Conservation (phyloP, 441 rosid genomes). For the Melianthus villosus region DNA sequence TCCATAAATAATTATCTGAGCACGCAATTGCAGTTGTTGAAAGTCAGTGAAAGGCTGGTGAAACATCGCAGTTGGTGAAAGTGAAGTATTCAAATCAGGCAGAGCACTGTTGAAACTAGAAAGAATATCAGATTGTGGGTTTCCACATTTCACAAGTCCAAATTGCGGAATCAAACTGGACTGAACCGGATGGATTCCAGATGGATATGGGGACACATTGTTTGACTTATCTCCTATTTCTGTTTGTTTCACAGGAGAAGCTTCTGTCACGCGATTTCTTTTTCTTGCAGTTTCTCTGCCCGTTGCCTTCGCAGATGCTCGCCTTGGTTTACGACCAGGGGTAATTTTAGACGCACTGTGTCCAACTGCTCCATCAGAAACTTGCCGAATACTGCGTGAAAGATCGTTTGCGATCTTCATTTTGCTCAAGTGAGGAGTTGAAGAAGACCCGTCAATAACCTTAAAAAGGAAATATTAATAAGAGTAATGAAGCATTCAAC, state of each 20-base stretch:
- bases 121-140: too few species aligned
- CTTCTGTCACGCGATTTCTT: slow-evolving; percentile 31
- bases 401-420: slow-evolving; percentile 19
- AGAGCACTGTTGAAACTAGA: too few species aligned
- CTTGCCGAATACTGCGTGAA: slow-evolving; percentile 26
- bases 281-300: slow-evolving; percentile 49
- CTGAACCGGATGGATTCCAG: slow-evolving; percentile 37
- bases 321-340: slow-evolving; percentile 64
- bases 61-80: slow-evolving; percentile 36
- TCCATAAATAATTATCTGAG: slow-evolving; percentile 97
- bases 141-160: too few species aligned
- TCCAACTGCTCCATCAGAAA: slow-evolving; percentile 17
- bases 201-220: slow-evolving; percentile 23
- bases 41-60: slow-evolving; percentile 88
- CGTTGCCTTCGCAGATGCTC: slow-evolving; percentile 38
- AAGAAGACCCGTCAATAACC: slow-evolving; percentile 44
- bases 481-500: not conserved
- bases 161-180: slow-evolving; percentile 47
- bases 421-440: slow-evolving; percentile 31
- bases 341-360: slow-evolving; percentile 32
- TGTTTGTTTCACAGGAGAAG: slow-evolving; percentile 21
- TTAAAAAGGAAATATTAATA: slow-evolving; percentile 18
- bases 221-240: slow-evolving; percentile 37
- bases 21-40: slow-evolving; percentile 97
- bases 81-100: slow-evolving; percentile 60